A percentile compares a stretch with the other conserved stretches of the same genome.
Conservation (phyloP, 805 yeast species). For the Millerozyma acaciae region DNA sequence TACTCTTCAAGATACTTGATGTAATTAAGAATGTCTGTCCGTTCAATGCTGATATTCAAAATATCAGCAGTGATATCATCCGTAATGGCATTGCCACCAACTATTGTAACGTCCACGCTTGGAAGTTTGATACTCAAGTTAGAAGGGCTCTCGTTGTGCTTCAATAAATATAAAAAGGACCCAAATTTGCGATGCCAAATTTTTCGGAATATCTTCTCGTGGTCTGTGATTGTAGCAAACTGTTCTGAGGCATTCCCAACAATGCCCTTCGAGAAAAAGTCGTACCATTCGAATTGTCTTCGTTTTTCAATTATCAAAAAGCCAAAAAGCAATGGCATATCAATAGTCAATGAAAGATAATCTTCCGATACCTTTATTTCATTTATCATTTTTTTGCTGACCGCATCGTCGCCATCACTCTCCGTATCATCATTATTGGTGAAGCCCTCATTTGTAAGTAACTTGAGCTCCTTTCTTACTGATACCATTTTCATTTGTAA, state of each 20-base stretch:
- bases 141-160: conserved; percentile 9
- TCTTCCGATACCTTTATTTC: conserved; percentile 32
- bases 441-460: conserved; percentile 16
- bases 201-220: conserved; percentile 51
- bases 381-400: conserved; percentile 19
- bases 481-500: conserved; percentile 37
- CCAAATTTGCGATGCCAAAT: conserved; percentile 68
- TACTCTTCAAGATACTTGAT: conserved; percentile 20
- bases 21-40: conserved; percentile 31
- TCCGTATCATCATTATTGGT: conserved; percentile 1
- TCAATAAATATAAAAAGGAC: conserved; percentile 25
- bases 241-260: conserved; percentile 50
- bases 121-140: conserved; percentile 14
- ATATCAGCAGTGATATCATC: conserved; percentile 21
- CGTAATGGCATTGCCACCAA: conserved; percentile 15
- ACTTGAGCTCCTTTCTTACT: conserved; percentile 26
- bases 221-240: conserved; percentile 51
- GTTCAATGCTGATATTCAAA: conserved; percentile 29
- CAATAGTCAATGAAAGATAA: conserved; percentile 46
- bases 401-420: conserved; percentile 1
- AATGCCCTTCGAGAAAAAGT: conserved; percentile 37
- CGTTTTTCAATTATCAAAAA: conserved; percentile 59
- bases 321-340: conserved; percentile 70
- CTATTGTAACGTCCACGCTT: conserved; percentile 35
- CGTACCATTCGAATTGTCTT: conserved; percentile 57